These are phyloP conservation scores for Dalechampia spathulata DNA, from an alignment of 441 rosid genomes.

Conservation along the genomic window DNA sequence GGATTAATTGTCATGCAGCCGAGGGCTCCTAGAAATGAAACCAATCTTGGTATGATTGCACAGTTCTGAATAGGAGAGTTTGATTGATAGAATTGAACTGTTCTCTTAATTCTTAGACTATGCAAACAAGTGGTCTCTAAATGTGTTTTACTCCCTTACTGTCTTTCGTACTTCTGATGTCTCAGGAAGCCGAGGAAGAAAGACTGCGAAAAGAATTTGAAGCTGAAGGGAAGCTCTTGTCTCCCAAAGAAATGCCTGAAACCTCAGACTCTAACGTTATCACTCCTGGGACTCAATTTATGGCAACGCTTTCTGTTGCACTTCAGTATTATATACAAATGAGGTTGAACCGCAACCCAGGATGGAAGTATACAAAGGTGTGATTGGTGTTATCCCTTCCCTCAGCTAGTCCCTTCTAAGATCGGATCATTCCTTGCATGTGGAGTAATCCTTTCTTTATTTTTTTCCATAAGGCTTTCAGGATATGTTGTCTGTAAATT, in stretches of 20 bases:
- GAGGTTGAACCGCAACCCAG: constrained; percentile 77
- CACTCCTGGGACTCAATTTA: constrained; percentile 94
- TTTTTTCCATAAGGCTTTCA: constrained; percentile 31
- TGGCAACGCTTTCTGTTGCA: constrained; percentile 79
- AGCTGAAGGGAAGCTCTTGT: constrained; percentile 46
- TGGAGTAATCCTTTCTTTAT: constrained; percentile 43
- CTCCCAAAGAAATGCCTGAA: constrained; percentile 65
- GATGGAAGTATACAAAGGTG: constrained; percentile 85
- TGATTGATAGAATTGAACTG: neutral
- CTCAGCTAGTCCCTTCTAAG: constrained; percentile 22
- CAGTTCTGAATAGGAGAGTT: neutral
- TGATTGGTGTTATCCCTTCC: constrained; percentile 23
- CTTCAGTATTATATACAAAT: constrained; percentile 83
- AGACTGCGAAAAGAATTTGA: constrained; percentile 76
- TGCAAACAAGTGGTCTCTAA: neutral
- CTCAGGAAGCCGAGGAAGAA: constrained; percentile 91
- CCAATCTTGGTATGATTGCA: no score
- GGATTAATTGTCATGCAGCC: neutral
- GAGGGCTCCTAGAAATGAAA: no score
- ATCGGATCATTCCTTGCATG: constrained; percentile 38
- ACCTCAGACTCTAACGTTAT: constrained; percentile 92
- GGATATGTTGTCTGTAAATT: constrained; percentile 49
- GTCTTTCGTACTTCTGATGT: constrained; percentile 4
- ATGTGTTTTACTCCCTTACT: neutral
- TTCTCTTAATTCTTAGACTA: neutral